Base-by-base conservation (phyloP, 345 rosid species). In the Capsella bursapastoris region DNA sequence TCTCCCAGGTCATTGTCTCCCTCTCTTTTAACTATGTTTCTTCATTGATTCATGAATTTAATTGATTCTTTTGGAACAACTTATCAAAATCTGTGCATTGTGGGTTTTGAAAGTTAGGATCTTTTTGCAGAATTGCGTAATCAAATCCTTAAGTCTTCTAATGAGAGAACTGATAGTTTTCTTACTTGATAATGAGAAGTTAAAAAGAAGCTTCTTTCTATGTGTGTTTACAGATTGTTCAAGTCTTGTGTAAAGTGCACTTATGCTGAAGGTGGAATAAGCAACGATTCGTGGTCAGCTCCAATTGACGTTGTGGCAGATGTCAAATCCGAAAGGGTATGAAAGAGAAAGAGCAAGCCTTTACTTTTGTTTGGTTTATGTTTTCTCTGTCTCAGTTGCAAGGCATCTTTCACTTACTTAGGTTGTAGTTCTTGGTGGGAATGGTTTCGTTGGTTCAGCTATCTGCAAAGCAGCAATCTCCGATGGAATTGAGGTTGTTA, bases 371-470 rank as follows among this genome's bases (percentile, higher is more conserved):
- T 44, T n/a, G 15, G 52, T 44, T 67, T 40, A 52, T 15, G 29
- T 64, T 63, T 64, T 7, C 1, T 6, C 5, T 13, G 81, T 53
- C 48, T 49, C n/a, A 29, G 0, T 57, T 68, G 10, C 47, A 51
- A 58, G 75, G 45, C 47, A 14, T 27, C n/a, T 70, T 29, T 59
- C 70, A 75, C 58, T 64, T 66, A 53, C 47, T 68, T 90, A 89
- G 98, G 84, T 94, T 82, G 96, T 94, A 10, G 98, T 94, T 64
- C 66, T 91, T 32, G 97, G 97, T 75, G 96, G 97, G 76, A 91
- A 62, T 53, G 95, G 98, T 64, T 94, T 88, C 67, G 97, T 91
- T 77, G 98, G 97, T 56, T 91, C 98, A 70, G 91, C 98, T 64
- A 85, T 94, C 37, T 94, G 97, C 77, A 94, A 90, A 86, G 93